These are phyloP conservation scores for Colletotrichum filicis DNA, from an alignment of 2,329 filamentous ascomycete species.

Conservation along the genomic window DNA sequence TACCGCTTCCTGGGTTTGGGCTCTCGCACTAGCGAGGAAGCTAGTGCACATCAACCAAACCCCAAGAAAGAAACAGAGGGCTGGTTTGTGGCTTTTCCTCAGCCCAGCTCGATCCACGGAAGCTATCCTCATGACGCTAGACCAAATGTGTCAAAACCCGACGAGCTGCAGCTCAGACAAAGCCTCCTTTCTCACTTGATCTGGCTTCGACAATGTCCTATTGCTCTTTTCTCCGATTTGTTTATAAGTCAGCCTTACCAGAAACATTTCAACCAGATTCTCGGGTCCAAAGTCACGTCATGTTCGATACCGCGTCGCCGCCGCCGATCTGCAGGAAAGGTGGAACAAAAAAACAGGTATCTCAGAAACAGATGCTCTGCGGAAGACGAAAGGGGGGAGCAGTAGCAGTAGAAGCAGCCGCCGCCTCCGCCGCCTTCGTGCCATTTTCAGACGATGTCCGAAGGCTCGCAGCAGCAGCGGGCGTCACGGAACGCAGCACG, in stretches of 20 bases:
- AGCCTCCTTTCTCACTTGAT: slow-evolving; percentile 19
- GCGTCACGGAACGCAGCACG: slow-evolving; percentile 36
- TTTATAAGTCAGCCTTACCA: slow-evolving; percentile 31
- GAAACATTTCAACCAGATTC: background rate
- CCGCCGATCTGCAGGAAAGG: background rate
- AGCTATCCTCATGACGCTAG: slow-evolving; percentile 14
- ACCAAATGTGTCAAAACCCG: slow-evolving; percentile 27
- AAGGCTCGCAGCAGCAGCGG: slow-evolving; percentile 46
- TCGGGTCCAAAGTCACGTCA: slow-evolving; percentile 6
- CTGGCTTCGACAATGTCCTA: background rate
- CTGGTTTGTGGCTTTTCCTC: slow-evolving; percentile 24
- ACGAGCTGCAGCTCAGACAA: slow-evolving; percentile 24
- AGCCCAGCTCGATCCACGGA: slow-evolving; percentile 4
- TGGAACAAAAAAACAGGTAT: slow-evolving; percentile 7
- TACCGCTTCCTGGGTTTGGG: background rate
- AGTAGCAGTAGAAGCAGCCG: background rate
- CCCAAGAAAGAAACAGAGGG: slow-evolving; percentile 11
- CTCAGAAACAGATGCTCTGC: slow-evolving; percentile 10
- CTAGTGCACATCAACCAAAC: slow-evolving; percentile 30
- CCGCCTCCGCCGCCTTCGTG: background rate
- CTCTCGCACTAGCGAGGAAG: slow-evolving; percentile 19
- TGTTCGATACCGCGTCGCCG: background rate
- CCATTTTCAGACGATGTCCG: slow-evolving; percentile 44
- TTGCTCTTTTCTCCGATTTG: background rate
- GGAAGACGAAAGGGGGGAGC: background rate